These are phyloP conservation scores for Aspergillus sclerotialis DNA, from an alignment of 2,329 filamentous ascomycete species.

Conservation along the genomic window DNA sequence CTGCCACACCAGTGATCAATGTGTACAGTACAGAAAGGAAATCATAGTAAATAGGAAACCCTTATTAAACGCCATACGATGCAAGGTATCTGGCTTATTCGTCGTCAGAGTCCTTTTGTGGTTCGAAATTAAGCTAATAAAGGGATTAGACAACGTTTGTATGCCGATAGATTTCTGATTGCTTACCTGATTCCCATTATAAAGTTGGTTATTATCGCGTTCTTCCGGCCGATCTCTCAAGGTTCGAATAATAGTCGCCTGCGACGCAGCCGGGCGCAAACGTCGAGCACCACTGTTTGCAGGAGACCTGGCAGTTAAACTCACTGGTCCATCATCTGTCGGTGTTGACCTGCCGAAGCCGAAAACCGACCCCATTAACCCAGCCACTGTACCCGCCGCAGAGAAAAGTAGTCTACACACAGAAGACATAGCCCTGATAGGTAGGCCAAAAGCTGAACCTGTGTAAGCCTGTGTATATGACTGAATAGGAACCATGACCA, in stretches of 20 bases:
- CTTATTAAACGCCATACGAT: conserved; percentile 3
- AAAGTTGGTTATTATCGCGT: conserved; percentile 62
- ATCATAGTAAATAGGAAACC: too few species aligned
- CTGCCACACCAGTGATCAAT: too few species aligned
- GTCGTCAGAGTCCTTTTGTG: conserved; percentile 9
- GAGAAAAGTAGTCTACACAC: conserved; percentile 38
- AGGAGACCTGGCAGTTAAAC: conserved; percentile 5
- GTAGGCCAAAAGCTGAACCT: conserved; percentile 28
- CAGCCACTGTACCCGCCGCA: conserved; percentile 35
- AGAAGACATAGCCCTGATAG: conserved; percentile 35
- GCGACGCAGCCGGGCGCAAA: conserved; percentile 8
- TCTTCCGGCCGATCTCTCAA: conserved; percentile 49
- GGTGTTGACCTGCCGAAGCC: conserved; percentile 28
- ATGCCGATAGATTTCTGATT: neutral
- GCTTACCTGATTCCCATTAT: conserved; percentile 84
- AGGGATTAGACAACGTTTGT: conserved; percentile 2
- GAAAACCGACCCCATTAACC: conserved; percentile 38
- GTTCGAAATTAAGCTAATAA: conserved; percentile 16
- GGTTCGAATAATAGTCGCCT: conserved; percentile 42
- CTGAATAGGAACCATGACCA: conserved; percentile 69
- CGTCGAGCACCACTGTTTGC: conserved; percentile 7
- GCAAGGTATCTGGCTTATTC: conserved; percentile 2
- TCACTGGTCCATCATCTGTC: conserved; percentile 7
- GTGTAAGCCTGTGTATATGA: conserved; percentile 55
- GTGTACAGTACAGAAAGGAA: too few species aligned